Evolutionary conservation across 148 eudicot species (phyloP).

Genomic region (Simmondsia chinensis): DNA sequence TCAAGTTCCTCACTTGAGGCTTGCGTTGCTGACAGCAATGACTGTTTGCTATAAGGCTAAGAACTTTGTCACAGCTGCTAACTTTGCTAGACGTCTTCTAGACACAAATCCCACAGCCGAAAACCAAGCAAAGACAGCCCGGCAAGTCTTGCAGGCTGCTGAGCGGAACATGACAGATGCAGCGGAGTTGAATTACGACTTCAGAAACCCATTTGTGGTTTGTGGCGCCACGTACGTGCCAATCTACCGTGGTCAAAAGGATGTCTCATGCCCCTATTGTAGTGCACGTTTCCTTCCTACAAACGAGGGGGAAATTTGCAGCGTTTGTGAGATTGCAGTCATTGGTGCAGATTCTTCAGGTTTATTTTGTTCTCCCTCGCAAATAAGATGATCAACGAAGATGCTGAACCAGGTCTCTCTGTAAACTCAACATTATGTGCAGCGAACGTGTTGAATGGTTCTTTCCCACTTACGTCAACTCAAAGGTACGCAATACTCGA

Average conservation of each 20-base stretch:
- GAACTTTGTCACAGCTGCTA: conserved; percentile 64
- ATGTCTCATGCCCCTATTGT: conserved; percentile 77
- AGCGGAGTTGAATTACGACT: conserved; percentile 72
- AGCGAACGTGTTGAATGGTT: too few relatives aligned
- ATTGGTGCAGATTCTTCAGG: conserved; percentile 97
- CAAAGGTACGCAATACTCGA: too few relatives aligned
- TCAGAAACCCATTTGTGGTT: conserved; percentile 89
- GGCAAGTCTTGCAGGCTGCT: conserved; percentile 76
- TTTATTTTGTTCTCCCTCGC: conserved; percentile 78
- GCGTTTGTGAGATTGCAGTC: conserved; percentile 78
- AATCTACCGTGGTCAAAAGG: conserved; percentile 81
- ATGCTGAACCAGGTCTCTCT: too few relatives aligned
- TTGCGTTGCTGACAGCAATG: conserved; percentile 78
- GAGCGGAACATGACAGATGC: conserved; percentile 80
- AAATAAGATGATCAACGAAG: too few relatives aligned
- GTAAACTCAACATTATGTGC: too few relatives aligned
- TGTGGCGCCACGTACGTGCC: conserved; percentile 96
- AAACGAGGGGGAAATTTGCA: conserved; percentile 76
- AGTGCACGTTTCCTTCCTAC: conserved; percentile 64
- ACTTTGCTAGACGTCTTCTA: conserved; percentile 75
- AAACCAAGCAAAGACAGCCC: conserved; percentile 56
- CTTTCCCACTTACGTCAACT: too few relatives aligned
- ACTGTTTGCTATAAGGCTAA: conserved; percentile 57
- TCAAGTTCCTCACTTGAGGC: conserved; percentile 76
- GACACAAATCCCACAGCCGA: conserved; percentile 76